Evolutionary conservation across 371 early-diverging fungal species (phyloP), one percentile per base, ranked within the genome.

Genomic region (Lichtheimia ornata): DNA sequence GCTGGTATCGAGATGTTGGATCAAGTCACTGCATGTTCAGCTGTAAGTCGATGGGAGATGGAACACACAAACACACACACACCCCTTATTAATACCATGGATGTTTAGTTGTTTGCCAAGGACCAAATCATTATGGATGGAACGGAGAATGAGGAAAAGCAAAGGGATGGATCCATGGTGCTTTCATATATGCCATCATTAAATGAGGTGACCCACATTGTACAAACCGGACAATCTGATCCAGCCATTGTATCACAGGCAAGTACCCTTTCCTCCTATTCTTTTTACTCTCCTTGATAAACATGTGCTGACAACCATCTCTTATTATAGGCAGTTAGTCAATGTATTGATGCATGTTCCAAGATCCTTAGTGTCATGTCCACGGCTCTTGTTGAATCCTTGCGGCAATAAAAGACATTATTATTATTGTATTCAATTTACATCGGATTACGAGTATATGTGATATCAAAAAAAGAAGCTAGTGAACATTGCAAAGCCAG

Each of bases 1-100:
- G 97, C 97, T 2, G 96, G 96, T 18, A 94, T 97, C 49, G 96
- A 97, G 70, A 92, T 97, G 93, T 69, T 87, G 61, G 97, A 97
- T 76, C 79, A 87, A 27, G 96, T 97, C 18, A 88, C 90, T 0
- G 96, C 91, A 5, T 87, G 86, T 59, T 88, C 94, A n/a, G 87
- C 86, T 14, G 89, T 82, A 79, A 61, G 75, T 63, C n/a, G 7
- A 53, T 50, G 42, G 25, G 43, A 68, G 55, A 53, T 44, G 53
- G 53, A 52, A 62, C 24, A 4, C 22, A 22, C 22, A 18, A 1
- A 22, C 22, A 1, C 22, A 18, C 22, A 22, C 22, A 1, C 22
- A 47, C n/a, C 58, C 58, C 35, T 11, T 35, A 35, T 9, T 35
- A 11, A 35, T 9, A 35, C 35, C 2, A 2, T 35, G 5, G 20